A percentile compares a stretch with the other conserved stretches of the same genome.
These are phyloP conservation scores for Meyerozyma elateridarum DNA, from an alignment of 1,139 yeast species.

Conservation along the genomic window DNA sequence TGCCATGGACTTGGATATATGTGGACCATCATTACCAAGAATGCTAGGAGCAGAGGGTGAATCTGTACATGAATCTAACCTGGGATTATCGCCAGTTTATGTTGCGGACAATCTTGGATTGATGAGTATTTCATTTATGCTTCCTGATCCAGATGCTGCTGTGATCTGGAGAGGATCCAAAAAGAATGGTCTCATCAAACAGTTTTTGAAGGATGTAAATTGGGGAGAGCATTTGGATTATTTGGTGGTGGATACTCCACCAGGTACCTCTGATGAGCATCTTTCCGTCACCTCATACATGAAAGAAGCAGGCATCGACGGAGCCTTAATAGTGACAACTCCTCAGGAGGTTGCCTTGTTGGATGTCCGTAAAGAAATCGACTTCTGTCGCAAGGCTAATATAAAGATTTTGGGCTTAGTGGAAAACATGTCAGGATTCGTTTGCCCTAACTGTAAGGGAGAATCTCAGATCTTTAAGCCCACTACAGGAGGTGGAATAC, in stretches of 20 bases:
- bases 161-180: constrained; percentile 97
- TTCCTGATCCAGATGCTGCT: constrained; percentile 91
- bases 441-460: constrained; percentile 90
- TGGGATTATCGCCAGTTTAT: constrained; percentile 97
- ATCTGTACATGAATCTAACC: constrained; percentile 78
- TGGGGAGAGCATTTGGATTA: constrained; percentile 90
- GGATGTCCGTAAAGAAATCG: constrained; percentile 94
- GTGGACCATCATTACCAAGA: constrained; percentile 95
- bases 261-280: constrained; percentile 98
- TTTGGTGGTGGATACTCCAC: constrained; percentile 92
- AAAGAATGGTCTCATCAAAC: constrained; percentile 89
- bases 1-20: constrained; percentile 93
- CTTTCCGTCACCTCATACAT: constrained; percentile 81
- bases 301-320: constrained; percentile 90
- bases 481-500: constrained; percentile 94
- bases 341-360: constrained; percentile 96
- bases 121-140: constrained; percentile 94
- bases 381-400: constrained; percentile 87
- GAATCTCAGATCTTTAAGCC: constrained; percentile 89
- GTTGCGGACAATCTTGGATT: constrained; percentile 92
- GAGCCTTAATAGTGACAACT: constrained; percentile 91
- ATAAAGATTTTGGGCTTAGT: constrained; percentile 84
- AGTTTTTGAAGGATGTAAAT: constrained; percentile 88
- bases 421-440: constrained; percentile 98
- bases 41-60: constrained; percentile 94